Base-by-base conservation (phyloP, 2,329 filamentous ascomycete genomes). In the Penicillium sp. region DNA sequence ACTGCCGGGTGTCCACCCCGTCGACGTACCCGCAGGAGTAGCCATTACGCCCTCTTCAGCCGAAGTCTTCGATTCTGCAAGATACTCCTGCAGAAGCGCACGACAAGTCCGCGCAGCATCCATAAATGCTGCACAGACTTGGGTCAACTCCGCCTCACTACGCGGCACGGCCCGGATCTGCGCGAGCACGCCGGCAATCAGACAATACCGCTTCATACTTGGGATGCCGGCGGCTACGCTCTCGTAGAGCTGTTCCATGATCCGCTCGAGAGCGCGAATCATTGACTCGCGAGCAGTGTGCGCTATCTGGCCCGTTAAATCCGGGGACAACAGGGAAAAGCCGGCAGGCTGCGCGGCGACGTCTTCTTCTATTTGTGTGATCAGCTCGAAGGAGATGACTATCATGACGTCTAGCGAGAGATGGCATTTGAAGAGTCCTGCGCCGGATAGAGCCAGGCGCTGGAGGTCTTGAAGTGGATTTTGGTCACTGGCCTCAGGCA, bases 361-460 rank as follows among this genome's bases (percentile, higher is more conserved):
- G 27, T 50, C 42, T n/a, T 51, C 46, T 33, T 47, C 47, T 2
- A 52, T 11, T 31, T 52, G 49, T 2, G 44, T 50, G 26, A 46
- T 44, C 2, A 52, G 15, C 17, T 52, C 49, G 2, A 48, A 29
- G 9, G 41, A 33, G 3, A 50, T 45, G 7, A 43, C 39, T 1
- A 49, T 38, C 5, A 52, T 45, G 8, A 50, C 44, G 23, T 52
- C 47, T 8, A 45, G 25, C 1, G 43, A 50, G 0, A 52, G 34
- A 16, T 38, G 33, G n/a, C 39, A 30, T 29, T 52, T 52, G 21
- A 52, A 52, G 5, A 43, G 10, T 2, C 49, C 47, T 3, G 41
- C 33, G 1, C 49, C 49, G 4, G 43, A 47, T 15, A 52, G 20
- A n/a, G 28, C 29, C 6, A 52, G 39, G 7, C 46, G 39, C n/a